Percentiles rank a stretch among this genome's conserved stretches.
Evolutionary conservation across 306 rosid genomes (phyloP).

Genomic region (Pyrus bretschneideri): DNA sequence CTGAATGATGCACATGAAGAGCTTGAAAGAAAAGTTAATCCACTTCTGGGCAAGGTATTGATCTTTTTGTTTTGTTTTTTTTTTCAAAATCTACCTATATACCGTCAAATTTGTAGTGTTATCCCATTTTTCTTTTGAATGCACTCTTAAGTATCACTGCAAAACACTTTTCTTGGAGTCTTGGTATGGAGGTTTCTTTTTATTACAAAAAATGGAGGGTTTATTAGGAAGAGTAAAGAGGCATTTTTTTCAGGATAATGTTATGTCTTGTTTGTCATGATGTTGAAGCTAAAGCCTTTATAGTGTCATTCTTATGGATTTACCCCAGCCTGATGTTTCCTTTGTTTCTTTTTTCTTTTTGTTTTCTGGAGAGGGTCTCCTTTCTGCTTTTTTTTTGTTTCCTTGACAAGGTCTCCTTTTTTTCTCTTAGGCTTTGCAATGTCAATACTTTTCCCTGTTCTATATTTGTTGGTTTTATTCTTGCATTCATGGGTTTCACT

Average conservation of each 20-base stretch:
- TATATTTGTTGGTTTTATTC: no score
- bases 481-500: no score
- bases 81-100: background rate
- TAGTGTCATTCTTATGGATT: background rate
- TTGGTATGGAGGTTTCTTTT: background rate
- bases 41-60: slow-evolving; percentile 62
- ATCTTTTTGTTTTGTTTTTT: background rate
- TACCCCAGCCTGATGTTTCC: no score
- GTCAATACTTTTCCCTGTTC: no score
- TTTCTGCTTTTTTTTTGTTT: no score
- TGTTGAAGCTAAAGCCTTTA: background rate
- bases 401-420: no score
- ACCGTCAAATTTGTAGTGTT: background rate
- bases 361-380: no score
- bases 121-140: slow-evolving; percentile 22
- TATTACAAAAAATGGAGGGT: background rate
- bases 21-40: slow-evolving; percentile 62
- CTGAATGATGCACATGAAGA: slow-evolving; percentile 60
- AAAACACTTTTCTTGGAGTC: background rate
- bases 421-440: no score
- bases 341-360: no score
- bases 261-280: background rate
- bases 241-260: background rate
- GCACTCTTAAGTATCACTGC: background rate
- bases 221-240: background rate